These are phyloP conservation scores for Gentiana macrophylla DNA, from an alignment of 257 asterid genomes.

Conservation along the genomic window DNA sequence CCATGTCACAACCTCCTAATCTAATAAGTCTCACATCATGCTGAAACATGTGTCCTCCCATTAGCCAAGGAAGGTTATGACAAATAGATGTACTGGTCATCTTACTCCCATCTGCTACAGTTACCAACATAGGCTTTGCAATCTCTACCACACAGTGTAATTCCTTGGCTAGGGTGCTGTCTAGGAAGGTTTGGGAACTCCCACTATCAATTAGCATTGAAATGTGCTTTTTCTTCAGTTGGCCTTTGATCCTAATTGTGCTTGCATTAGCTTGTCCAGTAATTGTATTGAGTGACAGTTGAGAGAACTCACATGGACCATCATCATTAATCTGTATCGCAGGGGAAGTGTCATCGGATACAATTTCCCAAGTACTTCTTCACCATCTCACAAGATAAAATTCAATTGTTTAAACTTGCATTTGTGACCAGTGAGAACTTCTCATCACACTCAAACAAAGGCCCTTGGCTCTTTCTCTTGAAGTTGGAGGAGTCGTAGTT, in stretches of 20 bases:
- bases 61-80: not conserved
- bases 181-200: not conserved
- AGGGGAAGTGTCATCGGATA: too few relatives aligned
- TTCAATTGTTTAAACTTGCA: too few relatives aligned
- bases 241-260: too few relatives aligned
- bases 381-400: too few relatives aligned
- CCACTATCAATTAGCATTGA: too few relatives aligned
- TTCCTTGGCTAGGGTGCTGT: not conserved
- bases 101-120: not conserved
- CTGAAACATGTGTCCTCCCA: not conserved
- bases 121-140: not conserved
- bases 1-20: not conserved
- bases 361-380: too few relatives aligned
- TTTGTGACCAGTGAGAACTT: too few relatives aligned
- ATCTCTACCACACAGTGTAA: not conserved
- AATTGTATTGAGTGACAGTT: too few relatives aligned
- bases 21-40: not conserved
- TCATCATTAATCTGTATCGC: too few relatives aligned
- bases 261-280: too few relatives aligned
- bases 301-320: too few relatives aligned
- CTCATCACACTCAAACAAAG: not conserved
- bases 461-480: not conserved
- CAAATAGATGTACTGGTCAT: not conserved
- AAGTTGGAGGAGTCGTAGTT: not conserved
- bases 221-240: too few relatives aligned